Base-by-base conservation (phyloP, 1,139 yeast species). In the Zhuliangozyma blackwelliae region DNA sequence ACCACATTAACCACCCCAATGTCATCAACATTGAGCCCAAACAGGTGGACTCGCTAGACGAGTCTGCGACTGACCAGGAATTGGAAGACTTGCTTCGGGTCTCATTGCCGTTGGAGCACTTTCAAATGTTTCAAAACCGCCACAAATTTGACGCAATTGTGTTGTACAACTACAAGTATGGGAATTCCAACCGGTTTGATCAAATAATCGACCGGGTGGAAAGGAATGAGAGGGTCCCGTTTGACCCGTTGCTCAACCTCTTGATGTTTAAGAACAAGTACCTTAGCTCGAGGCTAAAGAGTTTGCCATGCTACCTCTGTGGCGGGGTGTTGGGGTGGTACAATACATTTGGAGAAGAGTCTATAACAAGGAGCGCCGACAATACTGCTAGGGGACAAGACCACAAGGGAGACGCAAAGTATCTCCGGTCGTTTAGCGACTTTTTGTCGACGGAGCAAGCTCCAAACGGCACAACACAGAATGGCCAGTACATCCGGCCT, bases 21-120 rank as follows among this genome's bases (percentile, higher is more conserved):
- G 57, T 82, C 7, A 72, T 85, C 12, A 83, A 89, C 52, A 73
- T 88, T 10, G 95, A 85, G 39, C 96, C 96, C 5, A 45, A 16
- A 7, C 16, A 23, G 21, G 29, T 43, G 8, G 29, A 25, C 5
- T 8, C 25, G 4, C 19, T 40, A 9, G 26, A 34, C 11, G 31
- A 37, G 9, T 21, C 32, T 7, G 52, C 72, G 44, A 68, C 72
- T 2, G 90, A 82, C 48, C 64, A 60, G 35, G 87, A 81, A 37
- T 56, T 88, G 23, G 85, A 82, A 47, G 74, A 69, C 27, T 61
- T 75, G 26, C 64, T 90, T 21, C 62, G 75, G 28, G 57, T 77
- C 26, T 67, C 70, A 6, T 62, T 84, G 6, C 78, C 87, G 1
- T 65, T 67, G 8, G 58, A 59, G 3, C 89, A 84, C 50, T 72